Percentiles rank a stretch among this genome's conserved stretches.
These are phyloP conservation scores for Fallopia convolvulus DNA, from an alignment of 148 eudicot species.

Conservation along the genomic window DNA sequence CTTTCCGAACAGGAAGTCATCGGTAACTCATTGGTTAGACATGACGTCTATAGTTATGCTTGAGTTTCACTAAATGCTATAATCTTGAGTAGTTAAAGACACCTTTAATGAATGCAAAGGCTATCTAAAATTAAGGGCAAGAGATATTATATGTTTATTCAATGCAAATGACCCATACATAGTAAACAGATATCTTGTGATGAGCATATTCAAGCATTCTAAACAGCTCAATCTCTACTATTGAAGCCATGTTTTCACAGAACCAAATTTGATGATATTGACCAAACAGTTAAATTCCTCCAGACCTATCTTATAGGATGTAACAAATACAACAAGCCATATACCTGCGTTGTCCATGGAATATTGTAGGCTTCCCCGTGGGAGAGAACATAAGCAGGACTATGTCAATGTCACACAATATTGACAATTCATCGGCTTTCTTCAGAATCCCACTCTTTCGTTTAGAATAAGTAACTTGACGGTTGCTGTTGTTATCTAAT, in stretches of 20 bases:
- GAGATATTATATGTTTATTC: background rate
- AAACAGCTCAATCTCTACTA: background rate
- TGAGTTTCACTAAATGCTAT: background rate
- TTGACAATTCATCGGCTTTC: slow-evolving; percentile 65
- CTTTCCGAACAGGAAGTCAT: background rate
- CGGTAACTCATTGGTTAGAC: background rate
- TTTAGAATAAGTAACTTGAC: slow-evolving; percentile 72
- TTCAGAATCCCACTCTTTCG: slow-evolving; percentile 61
- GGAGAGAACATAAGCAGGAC: slow-evolving; percentile 73
- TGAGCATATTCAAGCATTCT: background rate
- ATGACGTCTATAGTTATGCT: background rate
- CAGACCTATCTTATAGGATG: background rate
- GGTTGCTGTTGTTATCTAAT: slow-evolving; percentile 57
- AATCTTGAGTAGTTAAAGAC: background rate
- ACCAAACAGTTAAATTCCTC: background rate
- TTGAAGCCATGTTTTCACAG: background rate
- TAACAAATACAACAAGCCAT: background rate
- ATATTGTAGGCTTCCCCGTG: slow-evolving; percentile 62
- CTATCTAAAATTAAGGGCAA: too few relatives aligned
- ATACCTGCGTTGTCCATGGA: slow-evolving; percentile 66
- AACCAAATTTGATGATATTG: background rate
- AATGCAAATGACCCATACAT: background rate
- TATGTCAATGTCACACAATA: slow-evolving; percentile 68
- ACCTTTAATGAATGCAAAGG: background rate
- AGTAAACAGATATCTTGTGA: background rate